Evolutionary conservation across 768 basidiomycete species (phyloP).

Genomic region (Tricholoma matsutake): DNA sequence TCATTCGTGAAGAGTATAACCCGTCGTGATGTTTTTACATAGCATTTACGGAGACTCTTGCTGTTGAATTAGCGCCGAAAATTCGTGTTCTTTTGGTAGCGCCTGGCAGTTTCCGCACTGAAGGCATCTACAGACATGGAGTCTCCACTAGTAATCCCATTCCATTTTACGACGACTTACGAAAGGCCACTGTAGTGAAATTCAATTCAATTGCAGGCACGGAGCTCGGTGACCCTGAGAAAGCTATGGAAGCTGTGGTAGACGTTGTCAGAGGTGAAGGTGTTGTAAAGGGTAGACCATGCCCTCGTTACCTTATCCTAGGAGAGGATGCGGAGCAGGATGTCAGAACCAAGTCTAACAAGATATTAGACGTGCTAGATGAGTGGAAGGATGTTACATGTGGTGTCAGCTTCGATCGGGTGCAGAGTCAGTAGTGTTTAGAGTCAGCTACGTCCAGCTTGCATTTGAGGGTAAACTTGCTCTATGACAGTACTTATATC

Average conservation of each 20-base stretch:
- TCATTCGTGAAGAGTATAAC: background rate
- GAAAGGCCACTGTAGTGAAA: conserved; percentile 26
- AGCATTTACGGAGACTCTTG: conserved; percentile 58
- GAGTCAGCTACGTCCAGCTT: too few relatives aligned
- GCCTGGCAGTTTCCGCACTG: conserved; percentile 61
- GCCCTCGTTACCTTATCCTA: conserved; percentile 47
- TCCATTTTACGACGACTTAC: conserved; percentile 46
- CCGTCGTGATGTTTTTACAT: background rate
- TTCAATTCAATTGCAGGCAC: conserved; percentile 39
- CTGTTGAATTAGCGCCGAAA: conserved; percentile 48
- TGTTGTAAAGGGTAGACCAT: conserved; percentile 40
- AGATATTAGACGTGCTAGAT: conserved; percentile 43
- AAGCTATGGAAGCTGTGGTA: conserved; percentile 50
- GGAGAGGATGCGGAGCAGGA: conserved; percentile 54
- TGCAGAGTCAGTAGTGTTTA: too few relatives aligned
- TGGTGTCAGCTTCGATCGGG: conserved; percentile 37
- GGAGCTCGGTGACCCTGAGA: conserved; percentile 54
- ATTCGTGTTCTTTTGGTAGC: conserved; percentile 57
- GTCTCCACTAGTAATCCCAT: conserved; percentile 40
- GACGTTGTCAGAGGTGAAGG: conserved; percentile 53
- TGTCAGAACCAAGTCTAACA: conserved; percentile 46
- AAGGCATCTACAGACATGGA: conserved; percentile 45
- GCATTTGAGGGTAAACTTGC: too few relatives aligned
- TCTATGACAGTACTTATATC: too few relatives aligned
- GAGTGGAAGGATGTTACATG: conserved; percentile 52